A percentile compares a stretch with the other conserved stretches of the same genome.
These are phyloP conservation scores for Termitomyces sp. DNA, from an alignment of 768 basidiomycete species.

Conservation along the genomic window DNA sequence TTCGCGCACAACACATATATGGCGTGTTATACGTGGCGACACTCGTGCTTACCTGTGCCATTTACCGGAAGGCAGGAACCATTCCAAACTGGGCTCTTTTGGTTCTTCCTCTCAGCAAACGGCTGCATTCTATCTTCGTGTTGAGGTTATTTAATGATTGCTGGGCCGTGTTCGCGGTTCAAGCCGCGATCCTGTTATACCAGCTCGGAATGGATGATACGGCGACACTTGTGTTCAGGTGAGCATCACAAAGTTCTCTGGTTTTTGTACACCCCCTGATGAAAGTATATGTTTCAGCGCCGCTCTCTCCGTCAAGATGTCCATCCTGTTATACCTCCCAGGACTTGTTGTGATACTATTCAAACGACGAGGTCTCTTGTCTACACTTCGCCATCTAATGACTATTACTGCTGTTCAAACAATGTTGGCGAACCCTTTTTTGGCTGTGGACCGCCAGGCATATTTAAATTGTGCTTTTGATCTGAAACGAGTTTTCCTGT, in stretches of 20 bases:
- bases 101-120: constrained; percentile 82
- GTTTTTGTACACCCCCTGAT: not conserved
- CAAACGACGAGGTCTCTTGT: constrained; percentile 61
- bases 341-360: constrained; percentile 81
- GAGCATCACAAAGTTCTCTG: constrained; percentile 17
- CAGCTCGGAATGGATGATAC: constrained; percentile 56
- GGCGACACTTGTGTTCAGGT: constrained; percentile 76
- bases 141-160: constrained; percentile 95
- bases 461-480: constrained; percentile 84
- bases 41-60: constrained; percentile 57
- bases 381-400: constrained; percentile 48
- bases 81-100: constrained; percentile 72
- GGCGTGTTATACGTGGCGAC: constrained; percentile 67
- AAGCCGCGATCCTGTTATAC: constrained; percentile 66
- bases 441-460: constrained; percentile 50
- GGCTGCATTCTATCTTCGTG: constrained; percentile 90
- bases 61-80: constrained; percentile 61
- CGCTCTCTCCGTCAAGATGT: constrained; percentile 96
- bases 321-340: constrained; percentile 84
- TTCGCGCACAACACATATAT: constrained; percentile 75
- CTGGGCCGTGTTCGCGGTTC: constrained; percentile 69
- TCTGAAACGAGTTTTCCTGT: constrained; percentile 83
- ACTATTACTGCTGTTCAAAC: constrained; percentile 50
- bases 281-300: constrained; percentile 35
- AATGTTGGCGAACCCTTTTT: constrained; percentile 67